Evolutionary conservation across 768 basidiomycete genomes (phyloP).

Genomic region (Suillus plorans): DNA sequence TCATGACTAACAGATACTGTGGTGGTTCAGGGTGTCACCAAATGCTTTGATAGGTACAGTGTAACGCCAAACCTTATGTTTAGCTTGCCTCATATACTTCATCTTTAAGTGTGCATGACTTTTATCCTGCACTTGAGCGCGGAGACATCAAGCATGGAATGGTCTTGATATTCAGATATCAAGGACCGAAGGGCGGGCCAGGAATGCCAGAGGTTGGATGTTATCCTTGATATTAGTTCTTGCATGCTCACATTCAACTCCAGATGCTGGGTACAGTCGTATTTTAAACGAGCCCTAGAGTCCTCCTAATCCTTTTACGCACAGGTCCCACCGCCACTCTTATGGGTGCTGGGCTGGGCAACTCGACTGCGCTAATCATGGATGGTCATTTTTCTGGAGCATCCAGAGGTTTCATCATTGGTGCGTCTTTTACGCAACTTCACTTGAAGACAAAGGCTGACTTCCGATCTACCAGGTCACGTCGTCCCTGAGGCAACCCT

Average conservation of each 20-base stretch:
- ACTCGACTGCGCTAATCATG: slow-evolving; percentile 79
- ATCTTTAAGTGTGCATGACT: slow-evolving; percentile 53
- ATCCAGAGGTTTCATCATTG: slow-evolving; percentile 63
- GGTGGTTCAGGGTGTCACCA: slow-evolving; percentile 59
- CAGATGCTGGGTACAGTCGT: slow-evolving; percentile 44
- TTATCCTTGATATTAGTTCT: not conserved
- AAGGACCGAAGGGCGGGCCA: slow-evolving; percentile 89
- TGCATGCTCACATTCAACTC: slow-evolving; percentile 5
- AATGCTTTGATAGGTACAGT: slow-evolving; percentile 70
- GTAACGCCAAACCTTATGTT: not conserved
- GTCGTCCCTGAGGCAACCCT: slow-evolving; percentile 66
- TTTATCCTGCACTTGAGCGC: slow-evolving; percentile 70
- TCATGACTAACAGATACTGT: slow-evolving; percentile 6
- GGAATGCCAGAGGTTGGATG: slow-evolving; percentile 78
- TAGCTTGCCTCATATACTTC: not conserved
- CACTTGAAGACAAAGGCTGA: slow-evolving; percentile 37
- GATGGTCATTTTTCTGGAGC: slow-evolving; percentile 91
- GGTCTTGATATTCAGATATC: slow-evolving; percentile 82
- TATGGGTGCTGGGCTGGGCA: slow-evolving; percentile 79
- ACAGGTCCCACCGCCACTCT: slow-evolving; percentile 78
- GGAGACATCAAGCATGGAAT: slow-evolving; percentile 76
- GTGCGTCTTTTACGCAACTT: slow-evolving; percentile 23
- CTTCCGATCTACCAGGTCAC: slow-evolving; percentile 47
- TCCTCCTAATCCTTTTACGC: slow-evolving; percentile 12
- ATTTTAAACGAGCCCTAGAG: not conserved